These are phyloP conservation scores for Lagenaria siceraria DNA, from an alignment of 306 rosid genomes.

Conservation along the genomic window DNA sequence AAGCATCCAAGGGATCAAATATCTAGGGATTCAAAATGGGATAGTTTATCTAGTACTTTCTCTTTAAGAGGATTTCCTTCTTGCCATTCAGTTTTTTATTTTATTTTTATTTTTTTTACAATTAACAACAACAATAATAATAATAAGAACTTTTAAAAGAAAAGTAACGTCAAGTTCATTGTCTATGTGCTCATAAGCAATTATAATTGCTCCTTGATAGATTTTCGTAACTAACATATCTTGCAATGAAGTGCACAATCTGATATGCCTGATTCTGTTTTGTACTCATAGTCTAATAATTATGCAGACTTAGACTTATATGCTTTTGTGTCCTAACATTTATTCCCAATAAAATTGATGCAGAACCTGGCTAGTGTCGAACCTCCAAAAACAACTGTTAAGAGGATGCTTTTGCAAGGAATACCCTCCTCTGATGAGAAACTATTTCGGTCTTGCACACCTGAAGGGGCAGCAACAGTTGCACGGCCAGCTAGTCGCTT, in stretches of 20 bases:
- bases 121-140: too few species aligned
- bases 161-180: background rate
- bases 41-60: too few species aligned
- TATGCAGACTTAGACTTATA: background rate
- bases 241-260: background rate
- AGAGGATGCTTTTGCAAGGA: slow-evolving; percentile 63
- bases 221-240: background rate
- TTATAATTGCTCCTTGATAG: background rate
- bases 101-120: too few species aligned
- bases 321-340: background rate
- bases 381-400: slow-evolving; percentile 70
- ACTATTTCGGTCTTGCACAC: slow-evolving; percentile 17
- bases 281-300: background rate
- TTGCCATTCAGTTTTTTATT: background rate
- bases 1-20: too few species aligned
- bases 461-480: slow-evolving; percentile 29
- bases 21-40: too few species aligned
- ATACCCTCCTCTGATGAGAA: slow-evolving; percentile 24
- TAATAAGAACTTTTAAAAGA: background rate
- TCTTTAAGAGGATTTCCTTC: background rate
- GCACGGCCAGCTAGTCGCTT: slow-evolving; percentile 20
- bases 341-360: slow-evolving; percentile 9
- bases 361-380: slow-evolving; percentile 73
- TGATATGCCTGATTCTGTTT: background rate
- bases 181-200: background rate